Evolutionary conservation across 495 filamentous ascomycete species (phyloP), one percentile per base, ranked within the genome.

Genomic region (Penicillium robsamsonii): DNA sequence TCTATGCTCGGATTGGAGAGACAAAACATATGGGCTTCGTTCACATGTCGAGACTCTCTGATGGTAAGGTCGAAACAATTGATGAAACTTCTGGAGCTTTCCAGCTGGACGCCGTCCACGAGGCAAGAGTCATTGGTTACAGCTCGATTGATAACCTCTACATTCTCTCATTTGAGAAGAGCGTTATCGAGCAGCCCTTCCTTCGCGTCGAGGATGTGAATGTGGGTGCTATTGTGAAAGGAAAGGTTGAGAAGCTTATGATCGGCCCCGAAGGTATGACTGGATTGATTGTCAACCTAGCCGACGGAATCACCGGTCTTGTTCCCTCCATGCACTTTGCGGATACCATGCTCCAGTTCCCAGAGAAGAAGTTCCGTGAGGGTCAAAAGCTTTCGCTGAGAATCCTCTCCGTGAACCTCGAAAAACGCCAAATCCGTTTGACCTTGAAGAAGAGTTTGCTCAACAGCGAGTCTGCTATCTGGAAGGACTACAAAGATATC

Each of bases 381-480:
- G 94, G 93, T 2, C 80, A 88, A 69, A 82, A 87, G 44, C 85
- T 98, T 47, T 94, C 87, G 50, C 84, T 87, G 31, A 82, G 92
- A 49, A 89, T 98, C 41, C 75, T 98, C 24, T 95, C 91, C 2
- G 87, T 84, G 12, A 83, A 96, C 64, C 75, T 84, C 1, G 76
- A 84, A 38, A 94, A 87, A 72, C 83, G 87, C 48, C 87, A 90
- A 58, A 78, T 97, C 40, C 85, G 87, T n/a, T 74, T 98, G 57
- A 96, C 94, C 1, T 64, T 98, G 56, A 97, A 97, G 77, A 98
- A 97, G 77, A 89, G 87, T 18, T 79, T 98, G 48, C 81, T 98
- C 59, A 96, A 96, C 73, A 93, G 88, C 8, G 91, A 96, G 33
- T 79, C 82, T 6, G 74, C 81, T 12, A 79, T 88, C 13, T 88